phyloP scores from a whole-genome alignment of 192 early-diverging fungal genomes.

The Coemansia sp. region DNA sequence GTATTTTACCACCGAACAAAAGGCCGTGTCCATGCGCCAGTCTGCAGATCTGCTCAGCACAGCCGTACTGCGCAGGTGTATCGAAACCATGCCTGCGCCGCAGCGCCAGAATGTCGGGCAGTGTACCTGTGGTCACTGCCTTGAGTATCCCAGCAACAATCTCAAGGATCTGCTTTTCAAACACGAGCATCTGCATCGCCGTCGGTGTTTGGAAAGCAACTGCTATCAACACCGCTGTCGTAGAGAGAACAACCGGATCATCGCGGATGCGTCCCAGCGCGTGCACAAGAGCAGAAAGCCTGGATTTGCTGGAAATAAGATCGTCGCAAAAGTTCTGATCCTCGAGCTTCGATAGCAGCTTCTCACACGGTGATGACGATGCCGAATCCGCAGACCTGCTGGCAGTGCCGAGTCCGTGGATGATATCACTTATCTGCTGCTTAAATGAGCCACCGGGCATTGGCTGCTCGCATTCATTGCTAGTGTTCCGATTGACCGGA shows the following conservation, averaged over 20 bases:
- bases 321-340: slow-evolving; percentile 32
- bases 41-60: slow-evolving; percentile 25
- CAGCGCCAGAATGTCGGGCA: slow-evolving; percentile 24
- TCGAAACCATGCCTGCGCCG: slow-evolving; percentile 25
- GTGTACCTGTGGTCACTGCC: neutral
- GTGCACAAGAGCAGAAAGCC: slow-evolving; percentile 29
- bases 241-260: slow-evolving; percentile 13
- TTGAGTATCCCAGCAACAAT: slow-evolving; percentile 43
- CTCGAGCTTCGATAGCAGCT: slow-evolving; percentile 21
- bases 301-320: slow-evolving; percentile 29
- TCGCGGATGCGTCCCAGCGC: slow-evolving; percentile 32
- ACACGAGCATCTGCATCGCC: slow-evolving; percentile 41
- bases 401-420: slow-evolving; percentile 17
- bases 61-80: slow-evolving; percentile 16
- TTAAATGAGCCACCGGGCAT: slow-evolving; percentile 23
- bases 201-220: slow-evolving; percentile 28
- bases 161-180: slow-evolving; percentile 48
- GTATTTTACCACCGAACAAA: slow-evolving; percentile 14
- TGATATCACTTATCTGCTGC: slow-evolving; percentile 19
- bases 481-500: neutral
- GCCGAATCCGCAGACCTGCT: neutral
- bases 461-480: neutral
- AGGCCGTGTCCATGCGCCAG: slow-evolving; percentile 18
- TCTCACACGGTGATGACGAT: slow-evolving; percentile 14
- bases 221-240: slow-evolving; percentile 23